Evolutionary conservation across 1,284 basidiomycete genomes (phyloP).

Genomic region (Caloboletus firmus): DNA sequence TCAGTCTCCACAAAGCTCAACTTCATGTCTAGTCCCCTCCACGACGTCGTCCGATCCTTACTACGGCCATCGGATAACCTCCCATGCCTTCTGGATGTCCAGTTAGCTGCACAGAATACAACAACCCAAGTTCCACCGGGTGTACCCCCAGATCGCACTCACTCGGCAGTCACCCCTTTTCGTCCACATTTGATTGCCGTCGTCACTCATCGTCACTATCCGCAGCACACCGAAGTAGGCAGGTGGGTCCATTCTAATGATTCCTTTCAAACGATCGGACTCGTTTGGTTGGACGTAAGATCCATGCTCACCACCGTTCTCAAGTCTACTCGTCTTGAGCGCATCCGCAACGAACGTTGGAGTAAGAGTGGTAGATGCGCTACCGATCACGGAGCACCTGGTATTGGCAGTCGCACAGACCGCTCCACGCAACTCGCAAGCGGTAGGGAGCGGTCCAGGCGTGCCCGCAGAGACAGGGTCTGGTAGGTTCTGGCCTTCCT

Average conservation of each 20-base stretch:
- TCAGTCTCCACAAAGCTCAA: neutral
- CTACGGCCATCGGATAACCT: slow-evolving; percentile 28
- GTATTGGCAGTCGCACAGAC: slow-evolving; percentile 28
- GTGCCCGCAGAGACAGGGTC: slow-evolving; percentile 12
- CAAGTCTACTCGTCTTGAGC: slow-evolving; percentile 23
- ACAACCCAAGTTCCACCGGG: neutral
- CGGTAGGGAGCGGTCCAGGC: neutral
- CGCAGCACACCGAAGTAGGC: slow-evolving; percentile 20
- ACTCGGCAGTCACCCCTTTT: neutral
- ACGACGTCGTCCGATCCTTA: slow-evolving; percentile 16
- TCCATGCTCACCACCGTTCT: slow-evolving; percentile 4
- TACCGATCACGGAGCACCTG: slow-evolving; percentile 27
- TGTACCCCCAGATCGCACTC: neutral
- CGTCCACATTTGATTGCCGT: slow-evolving; percentile 19
- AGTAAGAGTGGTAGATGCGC: slow-evolving; percentile 11
- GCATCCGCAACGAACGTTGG: neutral
- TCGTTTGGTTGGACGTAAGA: neutral
- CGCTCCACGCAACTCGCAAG: slow-evolving; percentile 2
- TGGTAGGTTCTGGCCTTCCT: slow-evolving; percentile 15
- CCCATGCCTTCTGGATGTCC: slow-evolving; percentile 14
- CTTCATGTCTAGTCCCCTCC: slow-evolving; percentile 7
- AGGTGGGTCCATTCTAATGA: slow-evolving; percentile 18
- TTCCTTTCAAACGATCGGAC: too few species aligned
- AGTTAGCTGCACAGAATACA: neutral
- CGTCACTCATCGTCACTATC: slow-evolving; percentile 17